Percentiles rank a stretch among this genome's conserved stretches.
phyloP scores from a whole-genome alignment of 2,329 filamentous ascomycete species.

The Monilinia aucupariae region DNA sequence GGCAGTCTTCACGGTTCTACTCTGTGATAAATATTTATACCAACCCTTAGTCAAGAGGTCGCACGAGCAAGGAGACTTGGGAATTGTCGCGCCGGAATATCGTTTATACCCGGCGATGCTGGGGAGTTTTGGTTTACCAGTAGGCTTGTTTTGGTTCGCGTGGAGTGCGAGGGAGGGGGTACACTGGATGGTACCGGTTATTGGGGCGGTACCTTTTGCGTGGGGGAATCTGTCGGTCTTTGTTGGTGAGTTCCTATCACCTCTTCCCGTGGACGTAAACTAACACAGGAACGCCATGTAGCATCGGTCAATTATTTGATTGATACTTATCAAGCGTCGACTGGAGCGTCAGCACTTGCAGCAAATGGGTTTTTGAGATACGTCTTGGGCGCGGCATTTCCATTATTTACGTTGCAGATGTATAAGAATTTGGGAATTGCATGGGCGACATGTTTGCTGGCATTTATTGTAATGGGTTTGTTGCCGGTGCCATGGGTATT shows the following conservation, averaged over 20 bases:
- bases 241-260: conserved; percentile 43
- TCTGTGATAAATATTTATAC: conserved; percentile 43
- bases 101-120: conserved; percentile 56
- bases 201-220: conserved; percentile 51
- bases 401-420: conserved; percentile 55
- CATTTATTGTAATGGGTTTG: conserved; percentile 43
- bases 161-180: conserved; percentile 50
- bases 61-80: not conserved
- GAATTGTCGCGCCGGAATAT: conserved; percentile 45
- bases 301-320: conserved; percentile 45
- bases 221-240: conserved; percentile 58
- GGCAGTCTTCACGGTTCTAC: conserved; percentile 39
- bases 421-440: conserved; percentile 36
- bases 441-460: conserved; percentile 38
- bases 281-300: conserved; percentile 51
- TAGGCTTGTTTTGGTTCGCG: conserved; percentile 53
- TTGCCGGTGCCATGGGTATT: conserved; percentile 50
- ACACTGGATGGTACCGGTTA: conserved; percentile 48
- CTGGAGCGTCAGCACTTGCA: conserved; percentile 53
- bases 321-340: conserved; percentile 50
- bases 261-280: conserved; percentile 44
- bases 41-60: conserved; percentile 19
- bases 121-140: conserved; percentile 46
- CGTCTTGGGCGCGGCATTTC: conserved; percentile 51
- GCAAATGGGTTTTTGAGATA: conserved; percentile 57